Base-by-base conservation (phyloP, 176 grass and related monocot species). In the Typha latifolia region DNA sequence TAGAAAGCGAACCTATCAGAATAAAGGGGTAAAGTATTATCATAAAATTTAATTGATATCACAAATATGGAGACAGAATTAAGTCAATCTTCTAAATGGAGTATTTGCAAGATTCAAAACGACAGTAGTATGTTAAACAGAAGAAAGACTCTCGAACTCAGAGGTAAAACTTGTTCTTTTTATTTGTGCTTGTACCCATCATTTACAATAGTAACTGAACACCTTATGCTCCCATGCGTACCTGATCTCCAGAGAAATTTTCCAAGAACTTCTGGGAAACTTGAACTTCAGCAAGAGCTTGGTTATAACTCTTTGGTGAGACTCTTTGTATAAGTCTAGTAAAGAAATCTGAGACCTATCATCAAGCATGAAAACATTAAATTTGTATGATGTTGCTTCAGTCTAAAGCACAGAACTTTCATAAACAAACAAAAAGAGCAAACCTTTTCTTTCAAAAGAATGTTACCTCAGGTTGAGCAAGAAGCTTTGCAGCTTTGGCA, bases 231-330 rank as follows among this genome's bases (percentile, higher is more conserved):
- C 52, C 5, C 52, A 57, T 57, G 20, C 10, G 5, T 57, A 97
- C 94, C 85, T 92, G 94, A 73, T 97, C 94, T 70, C 89, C 94
- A 79, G 83, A 90, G 66, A 92, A 97, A 72, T 97, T 97, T 57
- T 97, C 94, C 62, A 97, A 79, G 73, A 97, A 97, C 48, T 97
- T 97, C 71, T 92, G 89, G 29, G 94, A 67, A 69, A 97, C 85
- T 80, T 69, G 81, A 74, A 97, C 94, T 92, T 97, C 94, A 48
- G 63, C 81, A 62, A 97, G 85, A 77, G 94, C 94, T 86, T 97
- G 94, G 50, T 78, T 78, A 82, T 89, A 97, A 70, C 94, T 97
- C 85, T 97, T 97, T 37, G 94, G 94, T 27, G 85, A 86, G 70
- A 97, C 94, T 71, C 94, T 83, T 61, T 92, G 94, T 48, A 97